Base-by-base conservation (phyloP, 148 eudicot genomes). In the Rhododendron williamsianum region DNA sequence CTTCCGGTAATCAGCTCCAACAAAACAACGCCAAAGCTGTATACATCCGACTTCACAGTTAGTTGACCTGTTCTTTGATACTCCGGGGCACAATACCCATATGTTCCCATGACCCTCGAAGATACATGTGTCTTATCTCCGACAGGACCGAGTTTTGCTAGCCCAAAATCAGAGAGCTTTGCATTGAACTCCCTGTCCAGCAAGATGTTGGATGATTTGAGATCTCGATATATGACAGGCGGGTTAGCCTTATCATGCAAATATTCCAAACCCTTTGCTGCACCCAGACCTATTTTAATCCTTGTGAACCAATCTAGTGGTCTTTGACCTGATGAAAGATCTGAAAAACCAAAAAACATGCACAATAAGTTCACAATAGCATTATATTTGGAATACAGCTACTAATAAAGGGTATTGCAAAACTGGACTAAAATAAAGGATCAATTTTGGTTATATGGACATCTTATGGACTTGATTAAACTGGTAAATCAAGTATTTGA, bases 11-110 rank as follows among this genome's bases (percentile, higher is more conserved):
- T 85, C 16, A 93, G 25, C 84, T 92, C 96, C 87, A 93, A 84
- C 21, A 93, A 82, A 83, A 93, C 94, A 72, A 93, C 96, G 43
- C 96, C 96, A 69, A 90, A 93, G 86, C 94, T 93, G 71, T 93
- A 92, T 16, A 93, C 88, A 82, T 93, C 96, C 2, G 93, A 89
- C 83, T 91, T 93, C 11, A 86, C 88, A 18, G 94, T 90, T 2
- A 93, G 84, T 51, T 86, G 89, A 11, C 95, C 93, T 30, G 92
- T 91, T 86, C 85, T 86, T 78, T 90, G 88, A 83, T 92, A 93
- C 87, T 93, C 96, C 0, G 96, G 96, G 63, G 94, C 94, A 88
- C 92, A 89, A 79, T 93, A 93, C 15, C 94, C 94, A 60, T 84
- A 85, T 5, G 90, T 90, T 43, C 93, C 93, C 93, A 92, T 90